Percentiles rank a stretch among this genome's conserved stretches.
phyloP scores from a whole-genome alignment of 192 early-diverging fungal species.

The Mortierella antarctica region DNA sequence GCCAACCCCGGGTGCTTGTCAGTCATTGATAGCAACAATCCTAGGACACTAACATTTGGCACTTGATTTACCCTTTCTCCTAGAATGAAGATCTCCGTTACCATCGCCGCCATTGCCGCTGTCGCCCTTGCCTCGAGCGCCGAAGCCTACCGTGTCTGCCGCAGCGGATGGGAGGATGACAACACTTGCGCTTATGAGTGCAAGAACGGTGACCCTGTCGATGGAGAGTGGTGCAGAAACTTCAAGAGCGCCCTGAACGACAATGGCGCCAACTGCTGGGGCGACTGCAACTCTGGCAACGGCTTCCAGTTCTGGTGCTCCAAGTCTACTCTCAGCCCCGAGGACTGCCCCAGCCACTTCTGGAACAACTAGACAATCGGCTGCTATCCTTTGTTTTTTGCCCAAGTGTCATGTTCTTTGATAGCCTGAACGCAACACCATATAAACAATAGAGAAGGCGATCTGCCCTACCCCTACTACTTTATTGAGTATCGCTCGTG shows the following conservation, averaged over 20 bases:
- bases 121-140: neutral
- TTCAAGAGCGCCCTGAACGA: neutral
- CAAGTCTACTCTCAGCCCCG: neutral
- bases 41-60: too few species aligned
- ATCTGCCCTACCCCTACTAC: too few species aligned
- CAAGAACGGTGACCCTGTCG: neutral
- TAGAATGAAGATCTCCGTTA: slow-evolving; percentile 1
- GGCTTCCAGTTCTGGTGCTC: slow-evolving; percentile 2
- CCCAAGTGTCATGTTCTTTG: too few species aligned
- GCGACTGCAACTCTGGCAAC: neutral
- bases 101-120: neutral
- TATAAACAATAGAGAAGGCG: too few species aligned
- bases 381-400: too few species aligned
- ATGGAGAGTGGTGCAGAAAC: neutral
- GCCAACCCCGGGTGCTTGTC: too few species aligned
- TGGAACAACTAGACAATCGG: too few species aligned
- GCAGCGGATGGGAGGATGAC: neutral
- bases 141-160: neutral
- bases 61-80: neutral
- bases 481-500: too few species aligned
- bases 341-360: neutral
- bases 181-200: neutral
- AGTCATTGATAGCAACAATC: too few species aligned
- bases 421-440: too few species aligned
- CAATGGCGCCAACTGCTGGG: slow-evolving; percentile 3